phyloP scores from a whole-genome alignment of 2,329 filamentous ascomycete species.

The Claviceps citrina region DNA sequence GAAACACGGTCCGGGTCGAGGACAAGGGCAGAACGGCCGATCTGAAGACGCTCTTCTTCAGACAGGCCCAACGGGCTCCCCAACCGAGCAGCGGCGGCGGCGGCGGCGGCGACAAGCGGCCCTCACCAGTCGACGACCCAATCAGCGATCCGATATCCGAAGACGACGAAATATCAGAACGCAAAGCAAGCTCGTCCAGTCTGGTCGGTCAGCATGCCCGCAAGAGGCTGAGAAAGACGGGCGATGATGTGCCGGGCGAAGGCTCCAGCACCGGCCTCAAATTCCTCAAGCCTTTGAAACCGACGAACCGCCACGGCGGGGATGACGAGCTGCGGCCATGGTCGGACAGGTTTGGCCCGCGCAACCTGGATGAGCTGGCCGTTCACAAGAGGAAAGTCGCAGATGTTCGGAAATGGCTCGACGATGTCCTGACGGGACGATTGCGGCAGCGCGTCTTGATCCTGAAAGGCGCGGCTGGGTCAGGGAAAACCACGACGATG shows the following conservation, averaged over 20 bases:
- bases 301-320: conserved; percentile 11
- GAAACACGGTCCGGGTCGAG: conserved; percentile 23
- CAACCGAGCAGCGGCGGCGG: conserved; percentile 14
- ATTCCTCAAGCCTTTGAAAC: conserved; percentile 32
- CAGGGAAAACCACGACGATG: conserved; percentile 83
- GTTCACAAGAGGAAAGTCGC: conserved; percentile 90
- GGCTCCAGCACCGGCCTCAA: conserved; percentile 29
- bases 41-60: conserved; percentile 44
- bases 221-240: conserved; percentile 32
- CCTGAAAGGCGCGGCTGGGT: conserved; percentile 78
- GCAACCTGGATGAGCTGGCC: conserved; percentile 64
- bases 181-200: conserved; percentile 35
- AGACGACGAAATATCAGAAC: conserved; percentile 39
- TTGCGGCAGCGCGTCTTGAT: conserved; percentile 60
- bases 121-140: conserved; percentile 29
- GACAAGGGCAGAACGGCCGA: conserved; percentile 41
- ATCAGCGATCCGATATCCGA: conserved; percentile 44
- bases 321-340: conserved; percentile 57
- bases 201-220: conserved; percentile 40
- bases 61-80: conserved; percentile 37
- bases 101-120: conserved; percentile 12
- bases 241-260: conserved; percentile 11
- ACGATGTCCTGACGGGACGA: conserved; percentile 51
- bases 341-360: conserved; percentile 71
- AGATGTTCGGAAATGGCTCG: conserved; percentile 73